These are phyloP conservation scores for Aspergillus brasiliensis DNA, from an alignment of 2,329 filamentous ascomycete genomes.

Conservation along the genomic window DNA sequence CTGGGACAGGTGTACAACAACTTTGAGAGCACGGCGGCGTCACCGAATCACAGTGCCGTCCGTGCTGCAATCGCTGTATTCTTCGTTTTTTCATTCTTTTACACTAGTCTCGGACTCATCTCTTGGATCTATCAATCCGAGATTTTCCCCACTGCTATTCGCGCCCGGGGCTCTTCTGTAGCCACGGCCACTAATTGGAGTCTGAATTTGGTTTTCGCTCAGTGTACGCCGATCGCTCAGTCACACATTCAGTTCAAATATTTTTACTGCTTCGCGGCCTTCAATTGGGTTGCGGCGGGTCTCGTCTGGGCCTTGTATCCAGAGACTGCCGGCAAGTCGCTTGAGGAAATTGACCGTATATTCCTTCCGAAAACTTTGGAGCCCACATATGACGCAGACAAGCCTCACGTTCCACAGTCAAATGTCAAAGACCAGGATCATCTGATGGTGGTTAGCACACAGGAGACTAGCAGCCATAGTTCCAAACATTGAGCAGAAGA, in stretches of 20 bases:
- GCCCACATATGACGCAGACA: not conserved
- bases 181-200: conserved; percentile 52
- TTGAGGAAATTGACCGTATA: conserved; percentile 36
- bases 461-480: not conserved
- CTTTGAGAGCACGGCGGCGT: conserved; percentile 23
- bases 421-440: not conserved
- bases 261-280: conserved; percentile 54
- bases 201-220: conserved; percentile 52
- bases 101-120: conserved; percentile 48
- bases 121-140: conserved; percentile 52
- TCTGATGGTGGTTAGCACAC: not conserved
- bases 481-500: not conserved
- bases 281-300: conserved; percentile 48
- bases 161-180: conserved; percentile 46
- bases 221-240: conserved; percentile 52
- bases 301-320: conserved; percentile 39
- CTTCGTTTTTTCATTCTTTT: conserved; percentile 51
- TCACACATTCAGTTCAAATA: conserved; percentile 50
- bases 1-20: conserved; percentile 41
- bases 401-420: not conserved
- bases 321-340: conserved; percentile 33
- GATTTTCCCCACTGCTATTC: conserved; percentile 49
- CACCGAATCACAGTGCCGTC: conserved; percentile 38
- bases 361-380: conserved; percentile 15
- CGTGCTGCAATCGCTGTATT: conserved; percentile 52